Conservation (phyloP, 257 asterid species). For the Jacaranda copaia region DNA sequence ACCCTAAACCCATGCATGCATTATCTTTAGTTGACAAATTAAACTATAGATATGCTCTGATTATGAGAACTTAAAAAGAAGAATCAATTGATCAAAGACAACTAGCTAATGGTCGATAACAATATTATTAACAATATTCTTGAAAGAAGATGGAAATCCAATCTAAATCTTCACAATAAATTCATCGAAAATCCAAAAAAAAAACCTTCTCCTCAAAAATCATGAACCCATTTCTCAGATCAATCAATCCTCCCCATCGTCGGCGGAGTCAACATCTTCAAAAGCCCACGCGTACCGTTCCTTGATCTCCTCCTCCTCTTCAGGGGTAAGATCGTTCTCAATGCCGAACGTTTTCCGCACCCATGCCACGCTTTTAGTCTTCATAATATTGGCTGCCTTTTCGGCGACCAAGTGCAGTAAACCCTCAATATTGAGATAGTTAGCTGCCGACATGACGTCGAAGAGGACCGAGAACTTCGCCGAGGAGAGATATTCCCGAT, state of each 20-base stretch:
- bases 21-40: too few relatives aligned
- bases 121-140: too few relatives aligned
- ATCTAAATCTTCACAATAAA: too few relatives aligned
- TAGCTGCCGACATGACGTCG: slow-evolving; percentile 22
- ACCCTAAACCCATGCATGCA: too few relatives aligned
- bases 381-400: slow-evolving; percentile 15
- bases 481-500: slow-evolving; percentile 1
- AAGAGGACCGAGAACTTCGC: background rate
- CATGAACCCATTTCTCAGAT: background rate
- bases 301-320: slow-evolving; percentile 15
- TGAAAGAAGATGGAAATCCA: too few relatives aligned
- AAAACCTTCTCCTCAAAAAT: too few relatives aligned
- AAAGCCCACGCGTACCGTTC: slow-evolving; percentile 21
- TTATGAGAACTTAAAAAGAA: too few relatives aligned
- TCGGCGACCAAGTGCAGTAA: background rate
- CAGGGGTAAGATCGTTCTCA: slow-evolving; percentile 12
- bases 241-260: background rate
- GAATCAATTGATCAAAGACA: too few relatives aligned
- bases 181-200: too few relatives aligned
- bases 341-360: slow-evolving; percentile 15
- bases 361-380: background rate
- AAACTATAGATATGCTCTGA: too few relatives aligned
- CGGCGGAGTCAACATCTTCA: slow-evolving; percentile 2
- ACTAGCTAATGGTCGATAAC: too few relatives aligned
- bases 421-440: slow-evolving; percentile 6